Percentiles rank a stretch among this genome's conserved stretches.
phyloP scores from a whole-genome alignment of 1,139 yeast genomes.

The Blastobotrys serpentis region DNA sequence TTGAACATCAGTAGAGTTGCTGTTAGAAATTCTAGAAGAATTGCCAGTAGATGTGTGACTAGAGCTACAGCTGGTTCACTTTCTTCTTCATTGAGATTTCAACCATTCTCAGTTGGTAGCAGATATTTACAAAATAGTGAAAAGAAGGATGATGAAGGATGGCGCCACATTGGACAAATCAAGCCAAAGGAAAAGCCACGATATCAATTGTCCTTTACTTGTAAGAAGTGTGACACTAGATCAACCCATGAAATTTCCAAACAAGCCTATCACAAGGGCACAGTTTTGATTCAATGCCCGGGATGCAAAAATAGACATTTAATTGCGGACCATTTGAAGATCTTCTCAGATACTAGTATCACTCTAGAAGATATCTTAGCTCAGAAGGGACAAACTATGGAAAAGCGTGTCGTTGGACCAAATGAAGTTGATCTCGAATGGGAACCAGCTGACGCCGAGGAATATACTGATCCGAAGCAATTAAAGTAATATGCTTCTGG shows the following conservation, averaged over 20 bases:
- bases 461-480: conserved; percentile 7
- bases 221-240: conserved; percentile 81
- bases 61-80: neutral
- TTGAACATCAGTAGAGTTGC: neutral
- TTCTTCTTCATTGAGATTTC: neutral
- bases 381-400: conserved; percentile 72
- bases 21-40: neutral
- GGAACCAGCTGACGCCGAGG: conserved; percentile 18
- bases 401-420: conserved; percentile 41
- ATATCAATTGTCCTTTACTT: conserved; percentile 86
- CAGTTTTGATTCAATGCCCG: conserved; percentile 89
- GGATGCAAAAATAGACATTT: conserved; percentile 85
- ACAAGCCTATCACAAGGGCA: conserved; percentile 84
- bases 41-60: neutral
- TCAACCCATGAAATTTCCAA: conserved; percentile 87
- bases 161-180: conserved; percentile 20
- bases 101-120: neutral
- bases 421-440: conserved; percentile 26
- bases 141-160: conserved; percentile 9
- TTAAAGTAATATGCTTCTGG: neutral
- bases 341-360: conserved; percentile 71
- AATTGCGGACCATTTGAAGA: conserved; percentile 88
- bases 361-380: conserved; percentile 78
- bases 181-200: conserved; percentile 52
- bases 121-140: neutral